A percentile compares a stretch with the other conserved stretches of the same genome.
Evolutionary conservation across 768 basidiomycete genomes (phyloP).

Genomic region (Lactifluus volemus): DNA sequence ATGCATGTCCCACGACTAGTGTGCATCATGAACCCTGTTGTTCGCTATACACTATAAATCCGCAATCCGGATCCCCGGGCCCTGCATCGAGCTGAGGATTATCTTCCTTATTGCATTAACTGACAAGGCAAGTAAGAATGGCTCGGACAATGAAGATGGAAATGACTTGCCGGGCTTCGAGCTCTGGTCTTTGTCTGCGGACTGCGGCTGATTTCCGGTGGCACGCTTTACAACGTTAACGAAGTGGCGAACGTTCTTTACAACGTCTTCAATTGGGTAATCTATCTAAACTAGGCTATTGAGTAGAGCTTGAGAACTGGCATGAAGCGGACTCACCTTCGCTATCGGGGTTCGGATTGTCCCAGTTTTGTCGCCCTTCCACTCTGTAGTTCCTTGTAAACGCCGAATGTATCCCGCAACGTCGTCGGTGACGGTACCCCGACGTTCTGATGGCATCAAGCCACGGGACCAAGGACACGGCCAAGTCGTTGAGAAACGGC

Average conservation of each 20-base stretch:
- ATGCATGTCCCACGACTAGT: neutral
- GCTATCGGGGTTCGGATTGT: conserved; percentile 78
- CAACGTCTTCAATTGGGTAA: conserved; percentile 67
- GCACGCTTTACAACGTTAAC: conserved; percentile 63
- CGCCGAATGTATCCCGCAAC: conserved; percentile 72
- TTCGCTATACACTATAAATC: conserved; percentile 43
- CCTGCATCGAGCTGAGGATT: conserved; percentile 75
- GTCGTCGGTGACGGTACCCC: conserved; percentile 92
- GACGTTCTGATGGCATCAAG: conserved; percentile 89
- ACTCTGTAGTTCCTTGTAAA: conserved; percentile 78
- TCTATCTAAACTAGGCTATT: conserved; percentile 41
- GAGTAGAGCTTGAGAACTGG: neutral
- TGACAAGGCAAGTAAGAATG: conserved; percentile 23
- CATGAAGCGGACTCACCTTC: conserved; percentile 38
- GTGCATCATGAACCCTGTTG: neutral
- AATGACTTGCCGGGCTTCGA: conserved; percentile 35
- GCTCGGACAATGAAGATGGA: neutral
- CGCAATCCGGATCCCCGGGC: conserved; percentile 82
- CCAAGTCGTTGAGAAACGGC: conserved; percentile 75
- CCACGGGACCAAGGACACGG: conserved; percentile 80
- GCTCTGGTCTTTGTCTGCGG: conserved; percentile 33
- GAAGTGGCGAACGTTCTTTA: conserved; percentile 72
- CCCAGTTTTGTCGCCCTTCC: conserved; percentile 86
- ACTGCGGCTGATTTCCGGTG: conserved; percentile 58
- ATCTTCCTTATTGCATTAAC: conserved; percentile 75